Percentiles rank a stretch among this genome's conserved stretches.
These are phyloP conservation scores for Cryptococcus sp. DNA, from an alignment of 1,284 basidiomycete species.

Conservation along the genomic window DNA sequence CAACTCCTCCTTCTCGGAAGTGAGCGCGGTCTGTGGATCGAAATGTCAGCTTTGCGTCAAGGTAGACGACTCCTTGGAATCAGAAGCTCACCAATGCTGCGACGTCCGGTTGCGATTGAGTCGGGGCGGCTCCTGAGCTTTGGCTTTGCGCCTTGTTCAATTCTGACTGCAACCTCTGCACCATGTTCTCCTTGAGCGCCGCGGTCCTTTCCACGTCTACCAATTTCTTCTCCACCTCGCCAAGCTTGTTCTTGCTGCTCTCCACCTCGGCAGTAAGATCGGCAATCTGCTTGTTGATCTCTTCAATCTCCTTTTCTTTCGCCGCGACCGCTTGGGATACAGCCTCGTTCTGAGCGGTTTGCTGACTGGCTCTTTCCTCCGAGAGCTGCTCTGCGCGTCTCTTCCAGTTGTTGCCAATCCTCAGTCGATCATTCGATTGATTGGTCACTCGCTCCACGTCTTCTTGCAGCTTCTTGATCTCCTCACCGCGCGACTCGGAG, in stretches of 20 bases:
- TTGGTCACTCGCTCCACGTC: conserved; percentile 27
- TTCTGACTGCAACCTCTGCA: conserved; percentile 39
- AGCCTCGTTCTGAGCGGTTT: conserved; percentile 11
- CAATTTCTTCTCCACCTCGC: conserved; percentile 37
- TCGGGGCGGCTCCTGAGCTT: conserved; percentile 2
- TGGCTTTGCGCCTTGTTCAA: conserved; percentile 26
- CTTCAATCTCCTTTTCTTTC: conserved; percentile 34
- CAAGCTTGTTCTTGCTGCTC: conserved; percentile 29
- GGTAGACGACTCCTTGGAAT: background rate
- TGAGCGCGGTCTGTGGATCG: conserved; percentile 22
- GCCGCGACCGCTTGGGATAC: conserved; percentile 13
- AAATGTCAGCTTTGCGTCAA: background rate
- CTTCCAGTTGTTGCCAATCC: conserved; percentile 46
- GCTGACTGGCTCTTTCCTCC: conserved; percentile 7
- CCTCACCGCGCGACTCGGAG: conserved; percentile 25
- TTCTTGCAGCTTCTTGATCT: conserved; percentile 29
- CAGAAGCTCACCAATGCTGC: conserved; percentile 27
- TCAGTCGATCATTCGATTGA: conserved; percentile 27
- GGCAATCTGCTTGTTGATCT: conserved; percentile 25
- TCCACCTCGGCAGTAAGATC: conserved; percentile 29
- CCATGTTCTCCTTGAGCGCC: conserved; percentile 32
- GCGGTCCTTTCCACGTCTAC: conserved; percentile 24
- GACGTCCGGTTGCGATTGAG: conserved; percentile 13
- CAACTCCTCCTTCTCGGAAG: conserved; percentile 37
- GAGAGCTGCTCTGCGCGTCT: conserved; percentile 30